Evolutionary conservation across 495 filamentous ascomycete species (phyloP).

Genomic region (Aspergillus baeticus): DNA sequence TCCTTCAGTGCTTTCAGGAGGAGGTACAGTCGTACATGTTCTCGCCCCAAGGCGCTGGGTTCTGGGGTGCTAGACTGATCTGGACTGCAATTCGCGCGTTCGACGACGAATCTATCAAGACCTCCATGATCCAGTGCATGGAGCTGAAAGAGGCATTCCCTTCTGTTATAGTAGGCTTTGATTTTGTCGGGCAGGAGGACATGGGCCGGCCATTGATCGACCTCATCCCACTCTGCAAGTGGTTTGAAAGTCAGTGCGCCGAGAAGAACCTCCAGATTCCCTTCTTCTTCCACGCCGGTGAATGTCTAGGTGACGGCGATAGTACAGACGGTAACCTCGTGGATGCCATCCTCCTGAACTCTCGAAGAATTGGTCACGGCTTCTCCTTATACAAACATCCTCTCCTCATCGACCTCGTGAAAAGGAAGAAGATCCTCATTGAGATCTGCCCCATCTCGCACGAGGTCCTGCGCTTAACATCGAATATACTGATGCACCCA

Average conservation of each 20-base stretch:
- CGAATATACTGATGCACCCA: conserved; percentile 16
- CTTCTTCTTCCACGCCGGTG: conserved; percentile 20
- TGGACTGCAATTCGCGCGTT: conserved; percentile 13
- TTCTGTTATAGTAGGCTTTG: conserved; percentile 13
- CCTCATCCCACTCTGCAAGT: conserved; percentile 11
- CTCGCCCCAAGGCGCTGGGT: conserved; percentile 6
- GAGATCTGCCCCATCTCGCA: conserved; percentile 19
- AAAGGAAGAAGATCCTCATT: conserved; percentile 9
- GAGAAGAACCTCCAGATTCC: conserved; percentile 4
- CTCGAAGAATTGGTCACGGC: conserved; percentile 15
- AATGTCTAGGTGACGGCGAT: conserved; percentile 16
- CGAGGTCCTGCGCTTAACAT: conserved; percentile 12
- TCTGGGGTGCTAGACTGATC: conserved; percentile 16
- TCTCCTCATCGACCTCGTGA: conserved; percentile 15
- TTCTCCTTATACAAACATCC: conserved; percentile 18
- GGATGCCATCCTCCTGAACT: conserved; percentile 13
- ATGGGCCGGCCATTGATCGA: conserved; percentile 5
- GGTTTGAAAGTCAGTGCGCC: conserved; percentile 12
- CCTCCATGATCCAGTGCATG: conserved; percentile 9
- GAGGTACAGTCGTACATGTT: conserved; percentile 9
- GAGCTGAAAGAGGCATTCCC: conserved; percentile 5
- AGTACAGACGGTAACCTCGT: conserved; percentile 13
- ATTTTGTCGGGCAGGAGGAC: conserved; percentile 17
- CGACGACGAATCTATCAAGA: neutral
- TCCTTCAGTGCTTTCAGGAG: conserved; percentile 15